Base-by-base conservation (phyloP, 2,329 filamentous ascomycete species). In the Curvularia lunata region DNA sequence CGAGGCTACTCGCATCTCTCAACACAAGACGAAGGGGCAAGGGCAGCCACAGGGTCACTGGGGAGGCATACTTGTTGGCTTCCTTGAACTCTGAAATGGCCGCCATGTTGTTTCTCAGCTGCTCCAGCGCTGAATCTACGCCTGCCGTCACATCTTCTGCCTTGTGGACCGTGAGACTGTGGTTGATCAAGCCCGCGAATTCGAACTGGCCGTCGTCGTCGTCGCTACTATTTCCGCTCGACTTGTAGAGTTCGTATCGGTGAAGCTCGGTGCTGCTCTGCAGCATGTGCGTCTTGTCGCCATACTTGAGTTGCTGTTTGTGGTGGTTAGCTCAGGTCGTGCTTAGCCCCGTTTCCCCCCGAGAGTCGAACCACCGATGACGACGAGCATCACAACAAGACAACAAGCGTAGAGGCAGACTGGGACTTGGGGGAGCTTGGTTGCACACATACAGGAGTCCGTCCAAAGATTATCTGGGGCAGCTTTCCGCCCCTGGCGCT, bases 41-140 rank as follows among this genome's bases (percentile, higher is more conserved):
- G 63, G 62, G 56, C 63, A 66, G 62, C 64, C 64, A 66, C 54
- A 59, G 63, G 63, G 56, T 65, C 45, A 70, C 68, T 66, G 58
- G 70, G 67, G 66, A 72, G 64, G 73, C 77, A 70, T 75, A 80
- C 78, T 83, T 84, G 71, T 85, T 86, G 37, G 85, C 85, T 73
- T 86, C 82, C 74, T 86, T 87, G 63, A 85, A 81, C 68, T 86
- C 80, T 68, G 86, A 80, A 50, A 85, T 81, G 21, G 84, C 82
- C 59, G 82, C 86, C 71, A 88, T 79, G 67, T 80, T 86, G 70
- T 80, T 84, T 73, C 86, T 82, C 52, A 88, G 78, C 38, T 81
- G 82, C 52, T 84, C 84, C 72, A 88, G 74, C 27, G 86, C 86
- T 58, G 83, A 82, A 71, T 88, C 86, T 38, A 82, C 82, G 59